These are phyloP conservation scores for Pythium sukuiense DNA, from an alignment of 352 stramenopile species.

Conservation along the genomic window DNA sequence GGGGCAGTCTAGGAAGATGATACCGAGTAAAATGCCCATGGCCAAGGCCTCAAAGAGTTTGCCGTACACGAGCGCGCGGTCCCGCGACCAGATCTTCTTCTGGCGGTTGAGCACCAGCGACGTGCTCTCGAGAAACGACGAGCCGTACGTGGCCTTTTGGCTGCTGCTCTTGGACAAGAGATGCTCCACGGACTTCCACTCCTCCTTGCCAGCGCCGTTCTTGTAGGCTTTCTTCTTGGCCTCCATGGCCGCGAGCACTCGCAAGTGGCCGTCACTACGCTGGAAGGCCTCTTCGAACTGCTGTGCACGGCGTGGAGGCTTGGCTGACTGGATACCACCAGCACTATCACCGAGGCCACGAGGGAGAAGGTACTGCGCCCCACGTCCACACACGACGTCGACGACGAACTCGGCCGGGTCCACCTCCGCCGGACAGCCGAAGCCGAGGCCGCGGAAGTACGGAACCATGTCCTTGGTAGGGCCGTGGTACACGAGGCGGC, in stretches of 20 bases:
- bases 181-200: conserved; percentile 43
- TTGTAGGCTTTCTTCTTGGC: conserved; percentile 17
- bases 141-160: conserved; percentile 8
- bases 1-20: conserved; percentile 60
- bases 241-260: conserved; percentile 13
- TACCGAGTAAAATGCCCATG: conserved; percentile 77
- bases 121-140: conserved; percentile 44
- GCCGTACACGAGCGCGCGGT: conserved; percentile 52
- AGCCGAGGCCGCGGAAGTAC: conserved; percentile 77
- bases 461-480: conserved; percentile 37
- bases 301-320: conserved; percentile 22
- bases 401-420: conserved; percentile 41
- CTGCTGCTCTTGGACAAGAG: conserved; percentile 11
- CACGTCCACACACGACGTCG: conserved; percentile 37
- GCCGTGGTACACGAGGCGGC: conserved; percentile 88
- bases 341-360: not conserved
- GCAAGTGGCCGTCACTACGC: conserved; percentile 22
- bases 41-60: conserved; percentile 62
- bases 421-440: conserved; percentile 31
- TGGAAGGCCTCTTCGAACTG: conserved; percentile 35
- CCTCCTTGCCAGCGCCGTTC: conserved; percentile 43
- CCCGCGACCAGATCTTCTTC: conserved; percentile 63
- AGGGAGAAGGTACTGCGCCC: conserved; percentile 21
- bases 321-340: not conserved
- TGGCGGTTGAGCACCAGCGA: conserved; percentile 54